These are phyloP conservation scores for Phaeosphaeriaceae sp. DNA, from an alignment of 2,329 filamentous ascomycete species.

Conservation along the genomic window DNA sequence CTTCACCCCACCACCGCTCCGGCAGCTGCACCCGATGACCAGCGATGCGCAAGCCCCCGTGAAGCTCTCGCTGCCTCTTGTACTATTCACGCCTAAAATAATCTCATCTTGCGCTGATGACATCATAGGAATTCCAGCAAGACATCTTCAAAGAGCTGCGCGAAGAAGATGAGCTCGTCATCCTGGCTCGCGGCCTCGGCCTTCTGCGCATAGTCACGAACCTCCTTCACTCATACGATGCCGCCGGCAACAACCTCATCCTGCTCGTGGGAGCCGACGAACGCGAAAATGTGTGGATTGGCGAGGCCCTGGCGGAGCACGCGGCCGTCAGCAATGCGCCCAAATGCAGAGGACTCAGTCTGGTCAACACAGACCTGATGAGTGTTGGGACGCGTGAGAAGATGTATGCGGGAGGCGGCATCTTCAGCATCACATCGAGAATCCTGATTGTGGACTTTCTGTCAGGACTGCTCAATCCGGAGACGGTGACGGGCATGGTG, in stretches of 20 bases:
- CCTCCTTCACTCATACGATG: constrained; percentile 94
- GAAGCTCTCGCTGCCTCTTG: constrained; percentile 81
- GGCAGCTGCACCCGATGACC: constrained; percentile 42
- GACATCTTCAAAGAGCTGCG: constrained; percentile 78
- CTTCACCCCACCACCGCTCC: constrained; percentile 23
- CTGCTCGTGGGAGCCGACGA: constrained; percentile 89
- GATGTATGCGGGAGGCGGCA: constrained; percentile 87
- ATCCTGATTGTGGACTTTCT: constrained; percentile 94
- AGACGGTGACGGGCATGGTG: constrained; percentile 85
- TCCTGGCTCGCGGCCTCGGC: constrained; percentile 90
- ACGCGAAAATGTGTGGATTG: constrained; percentile 95
- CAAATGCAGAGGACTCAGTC: constrained; percentile 82
- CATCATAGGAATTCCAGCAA: constrained; percentile 81
- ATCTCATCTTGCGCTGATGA: constrained; percentile 23
- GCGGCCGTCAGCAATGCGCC: constrained; percentile 86
- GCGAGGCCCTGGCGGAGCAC: constrained; percentile 93
- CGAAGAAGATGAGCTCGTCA: constrained; percentile 89
- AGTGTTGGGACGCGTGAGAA: constrained; percentile 87
- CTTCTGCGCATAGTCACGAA: constrained; percentile 94
- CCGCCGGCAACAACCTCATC: constrained; percentile 90
- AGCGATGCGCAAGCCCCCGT: constrained; percentile 64
- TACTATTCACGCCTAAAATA: constrained; percentile 41
- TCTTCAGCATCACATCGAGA: constrained; percentile 94
- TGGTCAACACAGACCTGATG: constrained; percentile 94
- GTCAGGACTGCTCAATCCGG: constrained; percentile 80